These are phyloP conservation scores for slime mould (Dictyostelium discoideum) DNA, from an alignment of 78 protist genomes.

Conservation along the genomic window DNA sequence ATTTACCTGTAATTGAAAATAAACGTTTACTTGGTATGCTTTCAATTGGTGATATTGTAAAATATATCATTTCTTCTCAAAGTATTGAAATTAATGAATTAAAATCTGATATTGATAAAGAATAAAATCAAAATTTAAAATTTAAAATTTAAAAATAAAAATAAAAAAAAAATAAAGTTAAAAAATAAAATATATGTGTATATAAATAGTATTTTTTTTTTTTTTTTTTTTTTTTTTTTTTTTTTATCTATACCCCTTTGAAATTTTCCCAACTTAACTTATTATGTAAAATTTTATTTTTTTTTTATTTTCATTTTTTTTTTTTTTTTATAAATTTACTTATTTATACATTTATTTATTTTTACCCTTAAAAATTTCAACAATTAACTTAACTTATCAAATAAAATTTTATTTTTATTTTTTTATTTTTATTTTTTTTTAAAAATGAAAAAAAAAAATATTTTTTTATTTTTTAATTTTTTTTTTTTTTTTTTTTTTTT, in stretches of 20 bases:
- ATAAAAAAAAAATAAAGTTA: not conserved
- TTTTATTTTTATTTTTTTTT: not conserved
- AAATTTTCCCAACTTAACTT: too few species aligned
- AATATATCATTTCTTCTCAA: slow-evolving; percentile 52
- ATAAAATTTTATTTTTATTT: not conserved
- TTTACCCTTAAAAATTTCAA: too few species aligned
- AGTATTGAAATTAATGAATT: slow-evolving; percentile 6
- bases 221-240: not conserved
- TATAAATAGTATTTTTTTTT: not conserved
- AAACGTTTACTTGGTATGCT: slow-evolving; percentile 60
- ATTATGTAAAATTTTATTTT: too few species aligned
- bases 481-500: not conserved
- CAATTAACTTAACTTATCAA: too few species aligned
- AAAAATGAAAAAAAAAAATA: not conserved
- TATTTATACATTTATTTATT: too few species aligned
- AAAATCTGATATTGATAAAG: not conserved
- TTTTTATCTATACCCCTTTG: not conserved
- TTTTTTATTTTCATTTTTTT: too few species aligned
- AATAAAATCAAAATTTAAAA: not conserved
- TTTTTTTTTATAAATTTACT: too few species aligned
- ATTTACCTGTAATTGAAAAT: slow-evolving; percentile 61
- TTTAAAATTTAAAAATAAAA: not conserved
- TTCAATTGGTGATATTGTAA: slow-evolving; percentile 70
- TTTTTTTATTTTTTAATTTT: not conserved
- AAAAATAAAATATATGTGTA: not conserved